phyloP scores from a whole-genome alignment of 371 early-diverging fungal genomes.

The Circinella umbellata region DNA sequence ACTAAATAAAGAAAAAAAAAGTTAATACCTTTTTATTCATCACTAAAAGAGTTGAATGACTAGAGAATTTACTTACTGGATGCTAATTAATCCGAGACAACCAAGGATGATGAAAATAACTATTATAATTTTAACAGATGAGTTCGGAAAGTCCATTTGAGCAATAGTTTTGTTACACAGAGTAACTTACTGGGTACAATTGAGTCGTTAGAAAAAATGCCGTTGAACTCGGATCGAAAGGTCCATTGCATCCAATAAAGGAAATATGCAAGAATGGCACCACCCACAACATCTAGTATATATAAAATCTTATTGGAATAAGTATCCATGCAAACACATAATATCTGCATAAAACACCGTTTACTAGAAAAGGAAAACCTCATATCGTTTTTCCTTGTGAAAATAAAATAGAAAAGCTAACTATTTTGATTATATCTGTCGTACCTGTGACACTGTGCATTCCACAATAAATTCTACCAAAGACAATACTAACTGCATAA shows the following conservation, averaged over 20 bases:
- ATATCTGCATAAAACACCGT: too few species aligned
- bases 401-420: neutral
- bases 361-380: too few species aligned
- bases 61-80: conserved; percentile 53
- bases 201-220: conserved; percentile 54
- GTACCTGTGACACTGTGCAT: conserved; percentile 75
- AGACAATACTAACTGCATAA: conserved; percentile 71
- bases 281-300: conserved; percentile 69
- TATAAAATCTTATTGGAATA: neutral
- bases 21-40: too few species aligned
- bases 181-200: conserved; percentile 50
- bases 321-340: too few species aligned
- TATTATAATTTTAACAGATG: conserved; percentile 9
- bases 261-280: conserved; percentile 60
- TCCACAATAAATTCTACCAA: conserved; percentile 76
- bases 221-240: conserved; percentile 53
- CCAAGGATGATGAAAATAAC: conserved; percentile 46
- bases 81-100: conserved; percentile 50
- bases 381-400: too few species aligned
- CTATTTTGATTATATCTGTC: neutral
- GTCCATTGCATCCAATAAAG: conserved; percentile 66
- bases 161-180: neutral
- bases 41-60: neutral
- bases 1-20: conserved; percentile 15
- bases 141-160: neutral